Conservation (phyloP, 2,329 filamentous ascomycete genomes). For the Blastomyces gilchristii region DNA sequence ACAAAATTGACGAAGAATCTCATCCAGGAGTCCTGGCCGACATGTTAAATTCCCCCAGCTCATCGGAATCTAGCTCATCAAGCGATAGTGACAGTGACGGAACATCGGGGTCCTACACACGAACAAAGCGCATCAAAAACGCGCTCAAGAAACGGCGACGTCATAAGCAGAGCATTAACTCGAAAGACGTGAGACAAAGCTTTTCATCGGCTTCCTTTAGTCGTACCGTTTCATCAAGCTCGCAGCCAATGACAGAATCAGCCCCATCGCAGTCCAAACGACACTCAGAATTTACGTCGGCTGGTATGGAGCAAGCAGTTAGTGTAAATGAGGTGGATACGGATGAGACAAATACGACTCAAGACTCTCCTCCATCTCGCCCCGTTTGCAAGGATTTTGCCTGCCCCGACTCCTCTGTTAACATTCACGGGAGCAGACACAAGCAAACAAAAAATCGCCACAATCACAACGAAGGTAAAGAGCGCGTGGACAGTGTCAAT, state of each 20-base stretch:
- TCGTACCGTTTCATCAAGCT: conserved; percentile 28
- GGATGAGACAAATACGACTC: conserved; percentile 34
- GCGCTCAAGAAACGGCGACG: conserved; percentile 60
- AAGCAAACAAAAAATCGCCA: conserved; percentile 39
- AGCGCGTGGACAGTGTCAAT: conserved; percentile 8
- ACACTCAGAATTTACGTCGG: neutral
- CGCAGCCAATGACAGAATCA: conserved; percentile 11
- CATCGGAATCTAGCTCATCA: conserved; percentile 45
- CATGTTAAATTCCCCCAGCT: conserved; percentile 63
- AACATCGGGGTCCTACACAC: conserved; percentile 52
- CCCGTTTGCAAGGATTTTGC: conserved; percentile 38
- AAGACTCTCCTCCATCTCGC: conserved; percentile 13
- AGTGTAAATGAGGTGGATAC: conserved; percentile 47
- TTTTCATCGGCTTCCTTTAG: conserved; percentile 35
- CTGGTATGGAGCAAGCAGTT: conserved; percentile 17
- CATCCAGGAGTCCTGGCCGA: conserved; percentile 74
- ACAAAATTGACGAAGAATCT: conserved; percentile 84
- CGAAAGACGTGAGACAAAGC: conserved; percentile 47
- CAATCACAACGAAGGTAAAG: conserved; percentile 27
- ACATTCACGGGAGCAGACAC: neutral
- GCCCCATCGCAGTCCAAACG: neutral
- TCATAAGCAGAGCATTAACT: conserved; percentile 67
- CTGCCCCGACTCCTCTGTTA: neutral
- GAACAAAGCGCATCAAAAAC: conserved; percentile 64
- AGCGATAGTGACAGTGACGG: conserved; percentile 53